Percentiles rank a stretch among this genome's conserved stretches.
Evolutionary conservation across 2,329 filamentous ascomycete species (phyloP).

Genomic region (Sporothrix globosa): DNA sequence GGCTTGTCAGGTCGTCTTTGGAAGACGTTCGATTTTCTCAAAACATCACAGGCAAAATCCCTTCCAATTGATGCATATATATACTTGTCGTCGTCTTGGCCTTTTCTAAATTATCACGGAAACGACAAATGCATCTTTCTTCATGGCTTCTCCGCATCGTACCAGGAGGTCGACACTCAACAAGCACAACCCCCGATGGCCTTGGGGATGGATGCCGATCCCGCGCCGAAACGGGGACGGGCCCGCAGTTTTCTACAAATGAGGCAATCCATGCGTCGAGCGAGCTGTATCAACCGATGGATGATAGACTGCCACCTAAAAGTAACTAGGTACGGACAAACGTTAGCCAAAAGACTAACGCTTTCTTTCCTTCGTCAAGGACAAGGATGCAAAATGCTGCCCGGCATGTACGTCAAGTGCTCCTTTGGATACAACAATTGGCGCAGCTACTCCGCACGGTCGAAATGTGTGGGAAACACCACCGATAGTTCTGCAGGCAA

Average conservation of each 20-base stretch:
- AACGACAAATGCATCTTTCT: not conserved
- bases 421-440: not conserved
- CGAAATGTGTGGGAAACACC: not conserved
- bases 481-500: not conserved
- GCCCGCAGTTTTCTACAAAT: not conserved
- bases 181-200: not conserved
- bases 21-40: too few relatives aligned
- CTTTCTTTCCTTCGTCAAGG: not conserved
- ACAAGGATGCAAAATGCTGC: not conserved
- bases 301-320: too few relatives aligned
- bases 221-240: constrained; percentile 16
- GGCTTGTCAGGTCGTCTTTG: too few relatives aligned
- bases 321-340: too few relatives aligned
- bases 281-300: not conserved
- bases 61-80: not conserved
- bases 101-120: not conserved
- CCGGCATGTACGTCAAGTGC: not conserved
- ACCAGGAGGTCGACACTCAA: not conserved
- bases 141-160: not conserved
- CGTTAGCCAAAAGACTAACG: not conserved
- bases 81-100: not conserved
- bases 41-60: too few relatives aligned
- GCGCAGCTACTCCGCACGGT: not conserved
- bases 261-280: not conserved
- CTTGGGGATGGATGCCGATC: not conserved